These are phyloP conservation scores for Fusarium mangiferae DNA, from an alignment of 2,329 filamentous ascomycete species.

Conservation along the genomic window DNA sequence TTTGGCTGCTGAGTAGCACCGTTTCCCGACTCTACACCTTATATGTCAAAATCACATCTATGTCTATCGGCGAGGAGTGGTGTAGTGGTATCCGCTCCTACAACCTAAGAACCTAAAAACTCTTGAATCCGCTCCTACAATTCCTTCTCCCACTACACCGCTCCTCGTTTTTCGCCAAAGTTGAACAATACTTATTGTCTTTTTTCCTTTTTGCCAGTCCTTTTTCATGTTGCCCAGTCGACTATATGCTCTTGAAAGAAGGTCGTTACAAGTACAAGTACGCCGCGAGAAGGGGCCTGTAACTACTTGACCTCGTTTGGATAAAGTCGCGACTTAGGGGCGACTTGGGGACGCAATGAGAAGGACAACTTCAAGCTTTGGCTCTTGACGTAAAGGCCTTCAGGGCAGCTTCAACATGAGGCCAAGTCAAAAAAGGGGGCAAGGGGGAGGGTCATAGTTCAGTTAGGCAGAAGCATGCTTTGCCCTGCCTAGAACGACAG, in stretches of 20 bases:
- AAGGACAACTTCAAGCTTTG: background rate
- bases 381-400: background rate
- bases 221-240: background rate
- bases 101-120: background rate
- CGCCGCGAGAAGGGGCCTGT: background rate
- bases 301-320: background rate
- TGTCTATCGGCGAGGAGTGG: background rate
- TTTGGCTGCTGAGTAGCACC: background rate
- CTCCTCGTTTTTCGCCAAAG: background rate
- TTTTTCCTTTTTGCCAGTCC: background rate
- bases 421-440: background rate
- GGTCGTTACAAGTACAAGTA: background rate
- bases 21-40: background rate
- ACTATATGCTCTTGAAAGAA: background rate
- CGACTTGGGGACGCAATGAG: fast-evolving
- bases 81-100: background rate
- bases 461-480: background rate
- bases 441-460: background rate
- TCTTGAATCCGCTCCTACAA: background rate
- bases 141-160: background rate
- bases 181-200: background rate
- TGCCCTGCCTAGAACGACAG: background rate
- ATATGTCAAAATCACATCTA: background rate
- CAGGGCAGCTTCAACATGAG: background rate
- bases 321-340: background rate